phyloP scores from a whole-genome alignment of 2,329 filamentous ascomycete species.

The Orbilia brochopaga region DNA sequence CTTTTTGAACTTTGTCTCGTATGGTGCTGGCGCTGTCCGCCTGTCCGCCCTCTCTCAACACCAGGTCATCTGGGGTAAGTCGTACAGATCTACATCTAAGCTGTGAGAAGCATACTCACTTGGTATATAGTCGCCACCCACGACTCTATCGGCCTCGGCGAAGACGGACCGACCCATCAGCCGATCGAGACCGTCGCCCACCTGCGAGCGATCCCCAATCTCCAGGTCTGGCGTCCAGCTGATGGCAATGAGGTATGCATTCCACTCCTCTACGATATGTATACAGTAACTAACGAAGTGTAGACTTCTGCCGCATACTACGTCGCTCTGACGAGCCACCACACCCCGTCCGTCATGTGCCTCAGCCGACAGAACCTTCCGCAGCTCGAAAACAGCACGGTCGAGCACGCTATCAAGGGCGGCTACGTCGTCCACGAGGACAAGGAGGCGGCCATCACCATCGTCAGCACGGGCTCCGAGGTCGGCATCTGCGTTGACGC shows the following conservation, averaged over 20 bases:
- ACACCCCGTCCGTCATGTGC: constrained; percentile 90
- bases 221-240: constrained; percentile 98
- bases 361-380: constrained; percentile 98
- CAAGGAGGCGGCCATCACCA: constrained; percentile 81
- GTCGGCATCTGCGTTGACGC: constrained; percentile 92
- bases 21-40: constrained; percentile 92
- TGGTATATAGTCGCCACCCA: constrained; percentile 25
- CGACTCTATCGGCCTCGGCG: constrained; percentile 89
- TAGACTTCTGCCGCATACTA: constrained; percentile 97
- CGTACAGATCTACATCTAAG: constrained; percentile 65
- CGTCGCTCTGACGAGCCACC: constrained; percentile 84
- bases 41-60: constrained; percentile 89
- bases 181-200: constrained; percentile 97
- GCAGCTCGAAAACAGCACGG: constrained; percentile 90
- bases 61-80: constrained; percentile 76
- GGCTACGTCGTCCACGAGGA: constrained; percentile 89
- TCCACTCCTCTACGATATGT: neutral
- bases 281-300: constrained; percentile 61
- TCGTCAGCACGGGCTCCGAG: constrained; percentile 95
- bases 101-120: constrained; percentile 73
- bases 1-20: constrained; percentile 99
- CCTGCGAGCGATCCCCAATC: constrained; percentile 98
- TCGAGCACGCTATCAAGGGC: constrained; percentile 90
- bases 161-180: constrained; percentile 98
- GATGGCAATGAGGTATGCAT: constrained; percentile 66